These are phyloP conservation scores for Camellia japonica DNA, from an alignment of 148 eudicot genomes.

Conservation along the genomic window DNA sequence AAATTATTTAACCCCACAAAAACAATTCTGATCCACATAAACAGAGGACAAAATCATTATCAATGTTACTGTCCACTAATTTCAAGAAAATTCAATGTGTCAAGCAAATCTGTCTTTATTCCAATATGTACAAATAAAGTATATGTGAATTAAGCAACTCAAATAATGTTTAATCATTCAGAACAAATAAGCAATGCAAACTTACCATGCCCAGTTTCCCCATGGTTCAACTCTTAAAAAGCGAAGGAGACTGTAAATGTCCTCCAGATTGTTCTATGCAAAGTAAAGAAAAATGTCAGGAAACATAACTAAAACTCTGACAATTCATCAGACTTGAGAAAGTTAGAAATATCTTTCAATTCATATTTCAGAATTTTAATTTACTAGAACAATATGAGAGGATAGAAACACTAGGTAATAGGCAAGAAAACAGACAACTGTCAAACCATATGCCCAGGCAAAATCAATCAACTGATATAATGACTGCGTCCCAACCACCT, in stretches of 20 bases:
- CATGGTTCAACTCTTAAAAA: conserved; percentile 96
- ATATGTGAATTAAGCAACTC: not conserved
- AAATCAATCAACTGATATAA: not conserved
- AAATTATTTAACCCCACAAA: not conserved
- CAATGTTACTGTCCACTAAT: not conserved
- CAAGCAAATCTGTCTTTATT: not conserved
- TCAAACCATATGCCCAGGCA: not conserved
- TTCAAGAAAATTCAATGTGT: not conserved
- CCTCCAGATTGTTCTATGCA: conserved; percentile 89
- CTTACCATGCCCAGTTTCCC: conserved; percentile 99
- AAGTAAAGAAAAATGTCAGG: conserved; percentile 24
- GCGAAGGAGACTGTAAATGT: conserved; percentile 89
- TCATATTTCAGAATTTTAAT: not conserved
- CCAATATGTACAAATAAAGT: not conserved
- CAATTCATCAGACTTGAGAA: not conserved
- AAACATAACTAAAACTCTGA: not conserved
- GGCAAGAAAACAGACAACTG: not conserved
- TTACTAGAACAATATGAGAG: not conserved
- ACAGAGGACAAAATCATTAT: not conserved
- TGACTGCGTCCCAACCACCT: not conserved
- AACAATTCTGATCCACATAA: not conserved
- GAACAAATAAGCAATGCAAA: conserved; percentile 14
- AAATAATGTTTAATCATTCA: not conserved
- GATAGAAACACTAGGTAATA: not conserved
- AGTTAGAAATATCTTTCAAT: not conserved